These are phyloP conservation scores for Globisporangium alternatum DNA, from an alignment of 352 stramenopile genomes.

Conservation along the genomic window DNA sequence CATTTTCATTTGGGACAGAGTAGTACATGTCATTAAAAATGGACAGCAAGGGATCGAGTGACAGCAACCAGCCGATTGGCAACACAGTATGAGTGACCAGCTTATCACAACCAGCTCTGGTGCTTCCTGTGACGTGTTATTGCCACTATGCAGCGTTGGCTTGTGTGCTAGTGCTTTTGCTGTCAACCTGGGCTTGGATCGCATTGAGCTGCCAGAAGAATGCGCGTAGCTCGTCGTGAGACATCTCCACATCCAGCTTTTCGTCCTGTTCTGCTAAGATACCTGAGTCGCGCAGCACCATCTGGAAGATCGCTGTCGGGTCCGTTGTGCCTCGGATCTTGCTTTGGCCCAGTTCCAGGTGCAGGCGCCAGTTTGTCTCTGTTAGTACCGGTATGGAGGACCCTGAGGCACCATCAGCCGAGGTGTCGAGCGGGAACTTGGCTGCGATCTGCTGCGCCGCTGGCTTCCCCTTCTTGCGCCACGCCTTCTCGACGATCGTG, in stretches of 20 bases:
- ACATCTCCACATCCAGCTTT: slow-evolving; percentile 55
- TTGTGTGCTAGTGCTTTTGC: background rate
- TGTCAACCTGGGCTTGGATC: slow-evolving; percentile 50
- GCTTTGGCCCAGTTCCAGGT: slow-evolving; percentile 53
- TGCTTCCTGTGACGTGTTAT: too few relatives aligned
- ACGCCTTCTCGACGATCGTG: slow-evolving; percentile 41
- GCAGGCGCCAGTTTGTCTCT: slow-evolving; percentile 46
- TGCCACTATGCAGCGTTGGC: background rate
- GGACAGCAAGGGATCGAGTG: too few relatives aligned
- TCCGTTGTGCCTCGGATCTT: slow-evolving; percentile 36
- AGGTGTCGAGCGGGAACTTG: slow-evolving; percentile 13
- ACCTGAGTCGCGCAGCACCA: slow-evolving; percentile 25
- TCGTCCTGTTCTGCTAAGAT: slow-evolving; percentile 26
- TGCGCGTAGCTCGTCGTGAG: slow-evolving; percentile 43
- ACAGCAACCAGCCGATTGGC: too few relatives aligned
- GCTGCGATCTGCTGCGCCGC: slow-evolving; percentile 12
- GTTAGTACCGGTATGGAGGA: slow-evolving; percentile 18
- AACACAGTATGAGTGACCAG: too few relatives aligned
- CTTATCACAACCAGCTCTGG: too few relatives aligned
- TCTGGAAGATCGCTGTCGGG: slow-evolving; percentile 53
- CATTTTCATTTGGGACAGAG: too few relatives aligned
- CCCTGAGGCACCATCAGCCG: background rate
- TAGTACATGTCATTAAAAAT: too few relatives aligned
- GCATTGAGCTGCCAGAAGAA: slow-evolving; percentile 67
- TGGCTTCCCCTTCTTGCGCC: slow-evolving; percentile 50